These are phyloP conservation scores for Syncephalastrum racemosum DNA, from an alignment of 371 early-diverging fungal species.

Conservation along the genomic window DNA sequence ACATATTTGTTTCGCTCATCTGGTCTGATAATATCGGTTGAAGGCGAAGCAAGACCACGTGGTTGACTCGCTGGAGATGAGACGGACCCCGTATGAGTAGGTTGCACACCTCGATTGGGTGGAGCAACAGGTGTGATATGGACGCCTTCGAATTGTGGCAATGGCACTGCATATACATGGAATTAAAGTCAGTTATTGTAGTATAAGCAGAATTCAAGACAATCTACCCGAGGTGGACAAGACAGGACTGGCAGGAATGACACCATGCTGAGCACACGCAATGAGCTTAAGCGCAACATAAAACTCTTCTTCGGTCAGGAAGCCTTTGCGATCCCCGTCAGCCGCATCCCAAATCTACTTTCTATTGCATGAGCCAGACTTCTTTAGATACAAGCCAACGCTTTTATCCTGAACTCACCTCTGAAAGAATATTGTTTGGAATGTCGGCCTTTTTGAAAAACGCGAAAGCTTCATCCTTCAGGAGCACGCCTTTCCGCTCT, in stretches of 20 bases:
- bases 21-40: slow-evolving; percentile 37
- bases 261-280: slow-evolving; percentile 81
- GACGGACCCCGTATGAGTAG: too few relatives aligned
- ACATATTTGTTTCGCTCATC: slow-evolving; percentile 72
- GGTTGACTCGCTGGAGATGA: not conserved
- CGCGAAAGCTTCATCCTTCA: slow-evolving; percentile 74
- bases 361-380: not conserved
- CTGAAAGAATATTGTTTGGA: slow-evolving; percentile 60
- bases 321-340: slow-evolving; percentile 78
- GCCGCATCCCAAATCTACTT: slow-evolving; percentile 81
- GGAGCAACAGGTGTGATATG: slow-evolving; percentile 15
- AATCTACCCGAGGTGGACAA: slow-evolving; percentile 38
- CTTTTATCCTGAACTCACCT: slow-evolving; percentile 45
- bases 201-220: slow-evolving; percentile 7
- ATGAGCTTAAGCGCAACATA: slow-evolving; percentile 83
- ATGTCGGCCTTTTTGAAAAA: slow-evolving; percentile 81
- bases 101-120: not conserved
- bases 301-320: slow-evolving; percentile 72
- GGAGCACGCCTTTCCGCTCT: slow-evolving; percentile 65
- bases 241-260: slow-evolving; percentile 36
- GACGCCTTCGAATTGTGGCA: slow-evolving; percentile 57
- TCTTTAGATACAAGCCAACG: not conserved
- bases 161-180: slow-evolving; percentile 22
- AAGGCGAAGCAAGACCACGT: not conserved
- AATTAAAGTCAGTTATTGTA: not conserved